Percentiles rank a stretch among this genome's conserved stretches.
These are phyloP conservation scores for Fusarium sp. DNA, from an alignment of 2,329 filamentous ascomycete species.

Conservation along the genomic window DNA sequence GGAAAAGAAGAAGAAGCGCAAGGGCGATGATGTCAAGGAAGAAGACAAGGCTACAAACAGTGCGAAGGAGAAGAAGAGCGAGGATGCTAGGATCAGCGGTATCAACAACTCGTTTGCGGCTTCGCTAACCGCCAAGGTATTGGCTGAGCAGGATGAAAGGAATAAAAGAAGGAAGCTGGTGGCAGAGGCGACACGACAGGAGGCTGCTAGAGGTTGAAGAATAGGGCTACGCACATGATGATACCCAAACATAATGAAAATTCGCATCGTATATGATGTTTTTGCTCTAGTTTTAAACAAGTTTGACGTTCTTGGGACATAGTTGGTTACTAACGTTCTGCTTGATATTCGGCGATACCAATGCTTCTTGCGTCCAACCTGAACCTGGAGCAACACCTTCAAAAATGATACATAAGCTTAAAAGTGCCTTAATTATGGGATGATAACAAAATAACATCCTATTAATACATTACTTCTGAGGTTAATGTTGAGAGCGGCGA, in stretches of 20 bases:
- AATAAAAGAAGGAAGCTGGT: slow-evolving; percentile 82
- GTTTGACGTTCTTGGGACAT: neutral
- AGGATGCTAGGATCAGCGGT: slow-evolving; percentile 61
- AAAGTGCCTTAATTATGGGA: too few relatives aligned
- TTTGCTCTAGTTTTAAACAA: neutral
- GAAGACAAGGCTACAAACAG: slow-evolving; percentile 66
- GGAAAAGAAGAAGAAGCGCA: slow-evolving; percentile 79
- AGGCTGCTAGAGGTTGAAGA: slow-evolving; percentile 36
- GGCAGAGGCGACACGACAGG: slow-evolving; percentile 35
- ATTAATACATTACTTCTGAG: too few relatives aligned
- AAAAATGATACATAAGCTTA: too few relatives aligned
- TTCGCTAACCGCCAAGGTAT: slow-evolving; percentile 84
- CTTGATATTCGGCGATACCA: too few relatives aligned
- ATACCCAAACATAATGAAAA: slow-evolving; percentile 37
- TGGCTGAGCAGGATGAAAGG: slow-evolving; percentile 86
- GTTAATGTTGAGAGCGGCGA: too few relatives aligned
- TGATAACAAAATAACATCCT: too few relatives aligned
- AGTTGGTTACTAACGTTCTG: too few relatives aligned
- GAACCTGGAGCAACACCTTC: too few relatives aligned
- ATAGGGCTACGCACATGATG: slow-evolving; percentile 20
- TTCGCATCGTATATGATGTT: neutral
- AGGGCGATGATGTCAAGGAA: slow-evolving; percentile 55
- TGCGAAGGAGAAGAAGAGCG: slow-evolving; percentile 52
- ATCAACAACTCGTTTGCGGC: slow-evolving; percentile 94
- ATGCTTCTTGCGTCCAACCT: too few relatives aligned